phyloP scores from a whole-genome alignment of 805 yeast species.

The Candida suzukii region DNA sequence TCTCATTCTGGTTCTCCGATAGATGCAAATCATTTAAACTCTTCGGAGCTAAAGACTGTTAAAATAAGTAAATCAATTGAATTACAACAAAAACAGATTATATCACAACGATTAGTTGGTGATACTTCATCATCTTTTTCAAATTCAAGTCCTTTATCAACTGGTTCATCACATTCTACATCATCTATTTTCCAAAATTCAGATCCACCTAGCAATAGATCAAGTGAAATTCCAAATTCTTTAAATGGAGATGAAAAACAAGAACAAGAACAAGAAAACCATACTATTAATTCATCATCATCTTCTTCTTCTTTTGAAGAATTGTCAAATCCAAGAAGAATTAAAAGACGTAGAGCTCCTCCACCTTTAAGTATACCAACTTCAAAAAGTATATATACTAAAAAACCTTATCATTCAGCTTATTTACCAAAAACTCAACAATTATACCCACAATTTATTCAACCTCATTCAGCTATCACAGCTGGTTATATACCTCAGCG shows the following conservation, averaged over 20 bases:
- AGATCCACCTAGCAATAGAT: conserved; percentile 2
- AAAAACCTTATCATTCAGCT: too few relatives aligned
- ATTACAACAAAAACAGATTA: conserved; percentile 15
- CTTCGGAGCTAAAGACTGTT: conserved; percentile 10
- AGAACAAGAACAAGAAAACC: neutral
- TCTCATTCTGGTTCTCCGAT: conserved; percentile 1
- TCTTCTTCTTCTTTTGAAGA: neutral
- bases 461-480: neutral
- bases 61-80: conserved; percentile 15
- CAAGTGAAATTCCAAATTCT: neutral
- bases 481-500: neutral
- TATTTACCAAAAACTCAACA: too few relatives aligned
- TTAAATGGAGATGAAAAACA: neutral
- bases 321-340: conserved; percentile 2
- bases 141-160: neutral
- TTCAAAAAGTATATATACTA: too few relatives aligned
- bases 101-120: conserved; percentile 5
- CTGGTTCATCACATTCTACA: conserved; percentile 1
- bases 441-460: too few relatives aligned
- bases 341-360: conserved; percentile 17
- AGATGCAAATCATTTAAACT: conserved; percentile 9
- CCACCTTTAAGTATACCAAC: conserved; percentile 10
- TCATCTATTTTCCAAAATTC: too few relatives aligned
- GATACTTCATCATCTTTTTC: neutral
- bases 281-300: neutral